phyloP scores from a whole-genome alignment of 2,329 filamentous ascomycete genomes.

The Xylaria multiplex region DNA sequence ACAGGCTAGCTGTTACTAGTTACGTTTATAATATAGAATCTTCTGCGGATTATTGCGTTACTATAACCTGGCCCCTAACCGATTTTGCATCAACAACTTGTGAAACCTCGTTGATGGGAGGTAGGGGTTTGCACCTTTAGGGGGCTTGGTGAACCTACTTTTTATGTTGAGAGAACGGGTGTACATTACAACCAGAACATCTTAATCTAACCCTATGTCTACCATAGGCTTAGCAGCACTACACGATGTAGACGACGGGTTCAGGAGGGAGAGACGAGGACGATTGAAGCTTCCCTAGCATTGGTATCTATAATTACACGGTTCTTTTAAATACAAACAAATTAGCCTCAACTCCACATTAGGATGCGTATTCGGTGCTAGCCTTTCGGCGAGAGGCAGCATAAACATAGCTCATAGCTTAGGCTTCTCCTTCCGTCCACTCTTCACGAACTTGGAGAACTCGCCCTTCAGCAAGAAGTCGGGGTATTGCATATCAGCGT shows the following conservation, averaged over 20 bases:
- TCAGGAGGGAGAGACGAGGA: background rate
- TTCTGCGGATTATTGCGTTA: no score
- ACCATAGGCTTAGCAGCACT: no score
- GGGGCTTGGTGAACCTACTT: background rate
- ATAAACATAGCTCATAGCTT: conserved; percentile 53
- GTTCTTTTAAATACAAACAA: background rate
- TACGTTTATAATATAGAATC: no score
- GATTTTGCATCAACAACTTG: no score
- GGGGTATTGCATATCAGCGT: conserved; percentile 62
- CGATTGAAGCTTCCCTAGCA: background rate
- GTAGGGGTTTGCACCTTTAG: background rate
- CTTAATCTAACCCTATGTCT: no score
- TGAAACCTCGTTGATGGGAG: no score
- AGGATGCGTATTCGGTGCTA: background rate
- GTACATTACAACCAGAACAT: no score
- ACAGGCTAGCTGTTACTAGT: no score
- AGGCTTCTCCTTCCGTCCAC: conserved; percentile 51
- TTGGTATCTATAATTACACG: conserved; percentile 1
- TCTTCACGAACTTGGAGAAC: conserved; percentile 54
- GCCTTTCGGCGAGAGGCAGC: background rate
- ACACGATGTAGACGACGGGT: no score
- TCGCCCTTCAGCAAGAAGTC: conserved; percentile 58
- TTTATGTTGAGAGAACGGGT: no score
- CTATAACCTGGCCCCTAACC: no score
- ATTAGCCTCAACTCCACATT: background rate